Percentiles rank a stretch among this genome's conserved stretches.
Conservation (phyloP, 257 asterid genomes). For the Nicotiana tomentosiformis region DNA sequence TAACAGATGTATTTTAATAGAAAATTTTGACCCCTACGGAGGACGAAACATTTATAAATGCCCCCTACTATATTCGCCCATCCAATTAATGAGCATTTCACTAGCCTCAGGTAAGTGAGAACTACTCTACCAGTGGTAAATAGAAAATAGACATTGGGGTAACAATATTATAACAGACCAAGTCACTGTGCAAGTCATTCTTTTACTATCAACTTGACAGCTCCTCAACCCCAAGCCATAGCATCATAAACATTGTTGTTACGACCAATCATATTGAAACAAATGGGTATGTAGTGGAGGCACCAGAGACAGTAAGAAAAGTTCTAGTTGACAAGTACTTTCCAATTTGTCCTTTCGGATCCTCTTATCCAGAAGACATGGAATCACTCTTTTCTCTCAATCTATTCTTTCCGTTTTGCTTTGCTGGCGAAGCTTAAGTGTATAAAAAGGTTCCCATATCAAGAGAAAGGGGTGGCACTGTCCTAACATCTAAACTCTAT, state of each 20-base stretch:
- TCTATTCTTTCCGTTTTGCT: background rate
- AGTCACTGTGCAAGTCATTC: background rate
- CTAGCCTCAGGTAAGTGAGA: background rate
- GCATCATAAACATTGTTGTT: background rate
- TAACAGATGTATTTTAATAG: background rate
- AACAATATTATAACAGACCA: background rate
- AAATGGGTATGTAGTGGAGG: background rate
- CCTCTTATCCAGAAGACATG: background rate
- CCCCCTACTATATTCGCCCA: background rate
- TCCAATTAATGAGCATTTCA: background rate
- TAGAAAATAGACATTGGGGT: background rate
- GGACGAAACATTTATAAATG: background rate
- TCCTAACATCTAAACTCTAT: background rate
- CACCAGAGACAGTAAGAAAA: background rate
- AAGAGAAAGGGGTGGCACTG: background rate
- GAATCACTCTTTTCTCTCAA: background rate
- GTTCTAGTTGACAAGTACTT: background rate
- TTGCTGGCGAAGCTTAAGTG: background rate
- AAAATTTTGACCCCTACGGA: background rate
- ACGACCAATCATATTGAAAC: background rate
- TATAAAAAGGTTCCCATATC: background rate
- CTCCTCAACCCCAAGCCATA: background rate
- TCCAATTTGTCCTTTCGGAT: background rate
- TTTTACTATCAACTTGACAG: conserved; percentile 1
- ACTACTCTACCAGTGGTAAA: background rate